Evolutionary conservation across 2,329 filamentous ascomycete genomes (phyloP), one percentile per base, ranked within the genome.

Genomic region (Diplodia mutila): DNA sequence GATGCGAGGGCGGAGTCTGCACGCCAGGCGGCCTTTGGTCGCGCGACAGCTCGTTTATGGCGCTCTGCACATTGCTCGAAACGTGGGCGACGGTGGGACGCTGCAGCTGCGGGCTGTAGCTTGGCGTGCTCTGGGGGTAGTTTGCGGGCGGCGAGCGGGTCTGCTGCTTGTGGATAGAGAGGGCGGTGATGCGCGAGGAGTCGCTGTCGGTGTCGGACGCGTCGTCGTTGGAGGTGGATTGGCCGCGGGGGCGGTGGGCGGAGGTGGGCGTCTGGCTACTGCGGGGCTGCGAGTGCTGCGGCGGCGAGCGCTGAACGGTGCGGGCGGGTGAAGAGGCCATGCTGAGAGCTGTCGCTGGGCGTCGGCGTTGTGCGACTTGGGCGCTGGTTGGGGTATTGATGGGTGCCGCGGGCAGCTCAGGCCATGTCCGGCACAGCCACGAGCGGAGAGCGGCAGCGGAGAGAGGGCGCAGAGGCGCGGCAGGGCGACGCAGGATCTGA

Each of bases 1-100:
- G 79, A 74, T 74, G 74, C 75, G 75, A 72, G 74, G 21, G 79
- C 73, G 80, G 48, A 79, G 75, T 52, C 78, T 82, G 72, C 82
- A 72, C 39, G 83, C 82, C 37, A 83, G 84, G 14, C 75, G 78
- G 73, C 75, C 82, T 69, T 77, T 75, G 55, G 76, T 77, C 73
- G 74, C 71, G 68, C 79, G 74, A 71, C 75, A 72, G 67, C 52
- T 74, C 72, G 68, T 49, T 68, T 29, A 65, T 77, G n/a, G 64
- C n/a, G 72, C 74, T 32, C 55, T 68, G 59, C 74, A 71, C 48
- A 73, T 71, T 25, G 70, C 70, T 54, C 51, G 74, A 71, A 39
- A 49, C 54, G 66, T 59, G 57, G 32, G 66, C 18, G 42, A 54
- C 66, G 68, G 64, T 69, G 61, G 59, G 61, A 11, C 55, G 65